Base-by-base conservation (phyloP, 129 eudicot genomes). In the Dittrichia graveolens region DNA sequence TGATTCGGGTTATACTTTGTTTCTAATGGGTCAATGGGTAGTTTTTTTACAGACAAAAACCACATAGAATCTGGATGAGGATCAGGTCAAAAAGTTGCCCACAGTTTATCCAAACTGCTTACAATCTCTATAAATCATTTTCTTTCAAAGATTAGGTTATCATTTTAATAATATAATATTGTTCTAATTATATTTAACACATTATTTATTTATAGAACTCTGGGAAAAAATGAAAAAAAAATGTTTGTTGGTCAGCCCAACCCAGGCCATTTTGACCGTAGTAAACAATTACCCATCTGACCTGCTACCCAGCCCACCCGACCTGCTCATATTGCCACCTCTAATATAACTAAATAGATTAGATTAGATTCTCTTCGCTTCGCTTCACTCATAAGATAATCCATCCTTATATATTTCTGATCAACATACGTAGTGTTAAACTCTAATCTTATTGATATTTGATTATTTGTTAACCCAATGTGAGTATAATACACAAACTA, bases 371-470 rank as follows among this genome's bases (percentile, higher is more conserved):
- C 24, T 10, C 50, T 40, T 63, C 56, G 13, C 37, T 14, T 63
- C 68, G 35, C 8, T 63, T 41, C 69, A 16, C 9, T 4, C 68
- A 45, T 15, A 63, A 63, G 50, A 42, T 55, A 24, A 42, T 16
- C 52, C 53, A 63, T 42, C 45, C 38, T 63, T 15, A 52, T 10
- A 10, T 45, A 24, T 47, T 31, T 31, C 19, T 34, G 0, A 66
- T n/a, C 56, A 66, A 47, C 40, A 47, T 67, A 13, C 5, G 31
- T 67, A 67, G n/a, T 61, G 18, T 65, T 65, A 45, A 24, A 48
- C 43, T 34, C 31, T 67, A 66, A 46, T 12, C 72, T 14, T 67
- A 67, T 67, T 31, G 39, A 24, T 34, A 47, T 13, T 43, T 18
- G 48, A 18, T 42, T 34, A 47, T 13, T 43, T 18, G 48, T 45